A percentile compares a stretch with the other conserved stretches of the same genome.
These are phyloP conservation scores for Fusarium agapanthi DNA, from an alignment of 2,329 filamentous ascomycete species.

Conservation along the genomic window DNA sequence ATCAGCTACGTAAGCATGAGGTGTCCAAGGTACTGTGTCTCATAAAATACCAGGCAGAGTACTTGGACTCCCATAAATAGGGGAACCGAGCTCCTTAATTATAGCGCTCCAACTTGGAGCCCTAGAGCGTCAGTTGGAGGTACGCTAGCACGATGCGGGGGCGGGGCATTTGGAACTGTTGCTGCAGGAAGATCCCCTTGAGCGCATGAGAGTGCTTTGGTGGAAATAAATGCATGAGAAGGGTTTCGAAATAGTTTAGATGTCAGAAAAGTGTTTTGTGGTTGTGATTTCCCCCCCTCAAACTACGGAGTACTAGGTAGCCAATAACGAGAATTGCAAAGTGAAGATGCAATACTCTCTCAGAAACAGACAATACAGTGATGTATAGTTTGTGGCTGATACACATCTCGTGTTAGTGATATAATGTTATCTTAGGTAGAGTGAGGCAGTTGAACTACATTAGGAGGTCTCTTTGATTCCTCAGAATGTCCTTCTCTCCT, in stretches of 20 bases:
- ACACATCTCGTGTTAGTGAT: not conserved
- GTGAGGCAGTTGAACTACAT: not conserved
- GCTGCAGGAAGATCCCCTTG: constrained; percentile 10
- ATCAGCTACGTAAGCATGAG: constrained; percentile 21
- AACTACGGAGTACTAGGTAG: not conserved
- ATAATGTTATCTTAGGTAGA: not conserved
- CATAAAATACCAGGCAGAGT: not conserved
- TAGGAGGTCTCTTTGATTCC: not conserved
- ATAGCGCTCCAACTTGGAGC: constrained; percentile 10
- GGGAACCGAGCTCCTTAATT: constrained; percentile 35
- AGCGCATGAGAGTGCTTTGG: constrained; percentile 9
- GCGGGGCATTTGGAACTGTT: constrained; percentile 29
- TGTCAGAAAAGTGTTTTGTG: not conserved
- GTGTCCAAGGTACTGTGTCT: not conserved
- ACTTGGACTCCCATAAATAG: constrained; percentile 22
- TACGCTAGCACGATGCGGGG: constrained; percentile 34
- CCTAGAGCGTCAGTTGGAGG: not conserved
- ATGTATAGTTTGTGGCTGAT: not conserved
- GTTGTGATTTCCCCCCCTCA: too few relatives aligned
- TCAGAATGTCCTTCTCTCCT: not conserved
- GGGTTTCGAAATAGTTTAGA: not conserved
- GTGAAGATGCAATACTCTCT: not conserved
- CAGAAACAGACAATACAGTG: not conserved
- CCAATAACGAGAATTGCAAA: not conserved
- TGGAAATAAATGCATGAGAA: not conserved